Conservation (phyloP, 805 yeast genomes). For the Wickerhamomyces xylosicus region DNA sequence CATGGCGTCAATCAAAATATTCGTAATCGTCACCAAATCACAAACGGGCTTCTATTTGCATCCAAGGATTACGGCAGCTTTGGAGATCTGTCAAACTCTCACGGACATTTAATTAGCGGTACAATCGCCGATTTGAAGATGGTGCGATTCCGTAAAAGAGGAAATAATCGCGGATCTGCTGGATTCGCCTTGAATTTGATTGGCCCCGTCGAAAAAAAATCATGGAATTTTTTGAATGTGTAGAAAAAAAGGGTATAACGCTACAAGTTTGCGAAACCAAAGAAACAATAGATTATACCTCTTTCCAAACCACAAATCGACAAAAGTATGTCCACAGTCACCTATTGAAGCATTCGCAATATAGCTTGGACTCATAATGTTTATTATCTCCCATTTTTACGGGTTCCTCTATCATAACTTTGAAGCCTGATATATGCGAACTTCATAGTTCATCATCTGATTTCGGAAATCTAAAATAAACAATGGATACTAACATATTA, state of each 20-base stretch:
- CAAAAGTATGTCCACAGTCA: neutral
- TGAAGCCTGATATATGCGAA: no score
- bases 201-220: neutral
- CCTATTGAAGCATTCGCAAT: neutral
- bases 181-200: neutral
- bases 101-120: neutral
- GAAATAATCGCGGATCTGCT: neutral
- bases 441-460: no score
- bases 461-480: no score
- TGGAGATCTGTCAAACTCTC: neutral
- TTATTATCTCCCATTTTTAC: neutral
- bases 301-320: neutral
- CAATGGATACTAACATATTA: constrained; percentile 13
- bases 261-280: neutral
- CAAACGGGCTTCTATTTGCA: no score
- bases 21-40: no score
- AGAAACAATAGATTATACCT: neutral
- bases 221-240: neutral
- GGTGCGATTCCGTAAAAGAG: neutral
- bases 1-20: no score
- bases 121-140: no score
- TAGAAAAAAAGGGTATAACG: neutral
- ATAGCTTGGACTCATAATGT: neutral
- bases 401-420: no score
- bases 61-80: no score